These are phyloP conservation scores for Paspalum notatum DNA, from an alignment of 176 grass and related monocot genomes.

Conservation along the genomic window DNA sequence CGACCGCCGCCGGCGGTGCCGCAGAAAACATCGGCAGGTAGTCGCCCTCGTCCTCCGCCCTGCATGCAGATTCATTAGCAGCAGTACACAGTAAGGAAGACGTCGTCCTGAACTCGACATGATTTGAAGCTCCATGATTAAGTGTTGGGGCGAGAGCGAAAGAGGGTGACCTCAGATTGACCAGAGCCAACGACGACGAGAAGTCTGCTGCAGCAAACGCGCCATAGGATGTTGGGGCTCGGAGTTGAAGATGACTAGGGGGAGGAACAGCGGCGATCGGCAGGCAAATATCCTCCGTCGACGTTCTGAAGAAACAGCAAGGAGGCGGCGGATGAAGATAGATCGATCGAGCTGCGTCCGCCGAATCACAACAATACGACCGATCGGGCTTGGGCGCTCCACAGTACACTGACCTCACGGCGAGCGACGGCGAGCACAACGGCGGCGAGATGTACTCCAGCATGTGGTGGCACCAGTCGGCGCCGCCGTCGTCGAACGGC, in stretches of 20 bases:
- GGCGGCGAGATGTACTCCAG: not conserved
- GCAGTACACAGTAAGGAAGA: too few species aligned
- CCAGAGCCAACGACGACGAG: not conserved
- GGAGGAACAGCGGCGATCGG: not conserved
- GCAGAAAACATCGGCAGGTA: not conserved
- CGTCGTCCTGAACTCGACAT: too few species aligned
- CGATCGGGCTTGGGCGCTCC: not conserved
- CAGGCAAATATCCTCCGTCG: not conserved
- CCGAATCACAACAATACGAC: too few species aligned
- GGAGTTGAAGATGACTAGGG: too few species aligned
- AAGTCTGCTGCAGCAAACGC: not conserved
- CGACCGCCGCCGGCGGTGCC: too few species aligned
- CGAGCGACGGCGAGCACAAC: not conserved
- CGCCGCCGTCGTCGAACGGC: not conserved
- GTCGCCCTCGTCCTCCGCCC: not conserved
- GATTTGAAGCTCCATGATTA: not conserved
- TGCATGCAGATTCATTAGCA: not conserved
- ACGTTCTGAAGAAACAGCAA: not conserved
- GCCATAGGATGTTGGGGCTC: too few species aligned
- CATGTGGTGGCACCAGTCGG: not conserved
- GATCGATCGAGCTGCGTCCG: not conserved
- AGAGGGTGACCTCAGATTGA: slow-evolving; percentile 9
- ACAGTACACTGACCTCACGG: not conserved
- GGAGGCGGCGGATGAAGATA: not conserved
- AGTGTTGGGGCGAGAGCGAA: not conserved